Base-by-base conservation (phyloP, 192 early-diverging fungal species). In the Helicostylum pulchrum region DNA sequence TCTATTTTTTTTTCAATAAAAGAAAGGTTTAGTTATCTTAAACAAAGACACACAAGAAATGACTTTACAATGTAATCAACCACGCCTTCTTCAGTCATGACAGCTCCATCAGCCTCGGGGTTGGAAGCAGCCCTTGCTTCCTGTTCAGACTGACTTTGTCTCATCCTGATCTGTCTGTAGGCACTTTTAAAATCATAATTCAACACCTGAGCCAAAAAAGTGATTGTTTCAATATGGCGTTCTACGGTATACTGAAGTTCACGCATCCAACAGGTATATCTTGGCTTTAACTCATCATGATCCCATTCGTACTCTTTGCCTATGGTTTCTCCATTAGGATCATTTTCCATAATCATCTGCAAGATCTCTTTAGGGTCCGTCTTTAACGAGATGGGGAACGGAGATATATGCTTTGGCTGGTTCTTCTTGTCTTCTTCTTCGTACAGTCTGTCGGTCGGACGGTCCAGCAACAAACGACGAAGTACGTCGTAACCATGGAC, bases 221-320 rank as follows among this genome's bases (percentile, higher is more conserved):
- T 76, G 42, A 76, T 71, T 14, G 74, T 66, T 34, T 76, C 74
- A 17, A 76, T 76, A 21, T 71, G 62, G 12, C 63, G 56, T 36
- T 76, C 74, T 1, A 68, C 66, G 0, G 69, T 76, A 49, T 64
- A 71, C 17, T 67, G 62, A 31, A 76, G 48, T 45, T 76, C 74
- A 4, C 70, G 65, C 74, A 76, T 76, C 74, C 74, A 76, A 21
- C 65, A 62, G 6, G 74, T 67, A 36, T 71, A 76, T 4, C 74
- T 65, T 9, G 71, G 71, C 17, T 42, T 53, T 4, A 54, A 46
- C 0, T 39, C 14, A 14, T 68, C 26, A n/a, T 23, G 30, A 26
- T 49, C 32, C 57, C 57, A 59, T 10, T 43, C 32, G 14, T 45
- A 59, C 2, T 43, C 57, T 44, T 7, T 45, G 12, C 42, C 57